A percentile compares a stretch with the other conserved stretches of the same genome.
These are phyloP conservation scores for Sanghuangporus baumii DNA, from an alignment of 1,284 basidiomycete species.

Conservation along the genomic window DNA sequence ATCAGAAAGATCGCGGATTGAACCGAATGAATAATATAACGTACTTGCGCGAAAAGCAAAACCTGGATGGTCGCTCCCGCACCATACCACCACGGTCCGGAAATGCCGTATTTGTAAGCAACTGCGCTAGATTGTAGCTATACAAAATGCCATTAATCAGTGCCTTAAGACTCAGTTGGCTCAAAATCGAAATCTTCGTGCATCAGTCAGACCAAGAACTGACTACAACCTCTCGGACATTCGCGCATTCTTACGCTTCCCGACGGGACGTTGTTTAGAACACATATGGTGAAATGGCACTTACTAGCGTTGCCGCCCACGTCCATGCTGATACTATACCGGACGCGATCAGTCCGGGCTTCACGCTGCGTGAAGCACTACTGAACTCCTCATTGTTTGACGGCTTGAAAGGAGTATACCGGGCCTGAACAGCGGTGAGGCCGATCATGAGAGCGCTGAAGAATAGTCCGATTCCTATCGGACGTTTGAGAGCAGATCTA, in stretches of 20 bases:
- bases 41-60: conserved; percentile 45
- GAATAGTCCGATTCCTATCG: conserved; percentile 72
- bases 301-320: conserved; percentile 70
- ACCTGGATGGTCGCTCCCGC: conserved; percentile 38
- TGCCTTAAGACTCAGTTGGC: not conserved
- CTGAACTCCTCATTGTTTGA: conserved; percentile 77
- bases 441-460: conserved; percentile 76
- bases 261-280: not conserved
- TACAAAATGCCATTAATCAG: conserved; percentile 19
- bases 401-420: conserved; percentile 71
- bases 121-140: conserved; percentile 74
- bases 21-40: conserved; percentile 26
- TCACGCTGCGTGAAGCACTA: conserved; percentile 75
- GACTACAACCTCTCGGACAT: not conserved
- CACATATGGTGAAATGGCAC: conserved; percentile 20
- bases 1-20: not conserved
- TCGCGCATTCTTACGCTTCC: not conserved
- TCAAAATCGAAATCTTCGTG: not conserved
- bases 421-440: conserved; percentile 62
- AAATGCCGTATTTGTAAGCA: conserved; percentile 78
- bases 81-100: conserved; percentile 70
- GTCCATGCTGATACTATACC: conserved; percentile 88
- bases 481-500: not conserved
- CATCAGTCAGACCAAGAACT: not conserved
- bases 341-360: conserved; percentile 85